Evolutionary conservation across 495 filamentous ascomycete species (phyloP).

Genomic region (Aspergillus conjunctus): DNA sequence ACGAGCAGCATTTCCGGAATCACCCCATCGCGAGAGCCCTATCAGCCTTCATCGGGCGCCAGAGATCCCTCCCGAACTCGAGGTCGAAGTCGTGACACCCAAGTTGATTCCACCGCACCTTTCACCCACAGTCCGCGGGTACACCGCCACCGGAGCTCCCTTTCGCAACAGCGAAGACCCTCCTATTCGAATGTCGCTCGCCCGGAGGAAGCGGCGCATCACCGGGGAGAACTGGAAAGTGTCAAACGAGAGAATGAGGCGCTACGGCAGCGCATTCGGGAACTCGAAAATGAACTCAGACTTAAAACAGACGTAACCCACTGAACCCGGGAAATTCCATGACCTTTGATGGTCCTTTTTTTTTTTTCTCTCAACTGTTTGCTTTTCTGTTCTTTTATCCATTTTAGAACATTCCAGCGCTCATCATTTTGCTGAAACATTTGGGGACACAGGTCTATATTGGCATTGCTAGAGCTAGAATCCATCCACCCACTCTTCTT

Average conservation of each 20-base stretch:
- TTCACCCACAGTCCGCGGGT: slow-evolving; percentile 29
- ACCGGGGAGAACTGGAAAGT: slow-evolving; percentile 69
- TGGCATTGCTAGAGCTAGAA: not conserved
- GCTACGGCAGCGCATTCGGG: slow-evolving; percentile 70
- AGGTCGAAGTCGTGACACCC: slow-evolving; percentile 38
- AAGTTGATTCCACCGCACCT: slow-evolving; percentile 32
- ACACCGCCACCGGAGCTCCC: slow-evolving; percentile 37
- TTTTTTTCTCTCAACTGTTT: not conserved
- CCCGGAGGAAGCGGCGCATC: slow-evolving; percentile 71
- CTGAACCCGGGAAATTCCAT: slow-evolving; percentile 1
- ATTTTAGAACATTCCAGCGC: too few species aligned
- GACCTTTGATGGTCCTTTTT: not conserved
- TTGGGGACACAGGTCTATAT: not conserved
- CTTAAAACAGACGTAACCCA: slow-evolving; percentile 34
- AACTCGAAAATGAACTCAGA: slow-evolving; percentile 70
- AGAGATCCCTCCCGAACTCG: slow-evolving; percentile 29
- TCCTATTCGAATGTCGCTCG: slow-evolving; percentile 31
- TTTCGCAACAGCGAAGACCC: slow-evolving; percentile 35
- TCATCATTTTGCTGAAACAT: not conserved
- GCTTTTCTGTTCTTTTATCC: not conserved
- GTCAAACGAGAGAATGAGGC: slow-evolving; percentile 80
- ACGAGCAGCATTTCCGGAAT: slow-evolving; percentile 50
- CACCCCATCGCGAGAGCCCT: slow-evolving; percentile 48
- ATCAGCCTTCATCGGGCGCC: slow-evolving; percentile 29
- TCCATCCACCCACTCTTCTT: not conserved